These are phyloP conservation scores for Chytriomyces sp. DNA, from an alignment of 192 early-diverging fungal species.

Conservation along the genomic window DNA sequence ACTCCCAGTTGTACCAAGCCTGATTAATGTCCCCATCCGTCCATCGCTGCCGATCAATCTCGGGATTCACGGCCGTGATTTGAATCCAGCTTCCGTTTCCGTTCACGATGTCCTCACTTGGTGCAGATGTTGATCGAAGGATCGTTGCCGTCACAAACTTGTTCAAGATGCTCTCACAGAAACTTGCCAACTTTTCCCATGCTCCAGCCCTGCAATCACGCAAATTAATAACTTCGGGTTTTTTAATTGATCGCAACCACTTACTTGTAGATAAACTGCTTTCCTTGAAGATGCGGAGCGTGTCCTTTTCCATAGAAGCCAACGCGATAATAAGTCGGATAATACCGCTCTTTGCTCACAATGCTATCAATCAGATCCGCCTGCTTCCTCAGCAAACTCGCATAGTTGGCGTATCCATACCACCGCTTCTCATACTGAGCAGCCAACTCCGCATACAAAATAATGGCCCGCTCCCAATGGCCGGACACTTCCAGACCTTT, in stretches of 20 bases:
- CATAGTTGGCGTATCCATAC: constrained; percentile 59
- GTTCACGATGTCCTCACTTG: constrained; percentile 55
- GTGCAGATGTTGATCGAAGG: constrained; percentile 49
- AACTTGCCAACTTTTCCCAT: constrained; percentile 77
- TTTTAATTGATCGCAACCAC: neutral
- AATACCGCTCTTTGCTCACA: constrained; percentile 46
- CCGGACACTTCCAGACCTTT: constrained; percentile 65
- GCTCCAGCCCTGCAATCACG: constrained; percentile 46
- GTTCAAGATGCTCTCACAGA: constrained; percentile 71
- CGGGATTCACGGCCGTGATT: constrained; percentile 72
- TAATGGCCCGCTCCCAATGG: constrained; percentile 76
- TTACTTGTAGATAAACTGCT: constrained; percentile 74
- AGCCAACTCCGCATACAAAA: constrained; percentile 66
- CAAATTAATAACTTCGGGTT: neutral
- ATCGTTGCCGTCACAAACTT: constrained; percentile 66
- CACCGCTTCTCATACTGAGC: constrained; percentile 62
- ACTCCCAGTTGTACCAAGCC: constrained; percentile 35
- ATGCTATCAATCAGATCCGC: constrained; percentile 58
- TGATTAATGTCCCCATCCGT: constrained; percentile 34
- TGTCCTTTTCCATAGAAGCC: constrained; percentile 73
- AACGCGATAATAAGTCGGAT: constrained; percentile 71
- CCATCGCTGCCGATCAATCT: constrained; percentile 52
- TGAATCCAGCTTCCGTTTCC: constrained; percentile 67
- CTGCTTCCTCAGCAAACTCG: constrained; percentile 61
- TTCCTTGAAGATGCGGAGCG: constrained; percentile 56